Conservation (phyloP, 2,329 filamentous ascomycete species). For the Plenodomus tracheiphilus region DNA sequence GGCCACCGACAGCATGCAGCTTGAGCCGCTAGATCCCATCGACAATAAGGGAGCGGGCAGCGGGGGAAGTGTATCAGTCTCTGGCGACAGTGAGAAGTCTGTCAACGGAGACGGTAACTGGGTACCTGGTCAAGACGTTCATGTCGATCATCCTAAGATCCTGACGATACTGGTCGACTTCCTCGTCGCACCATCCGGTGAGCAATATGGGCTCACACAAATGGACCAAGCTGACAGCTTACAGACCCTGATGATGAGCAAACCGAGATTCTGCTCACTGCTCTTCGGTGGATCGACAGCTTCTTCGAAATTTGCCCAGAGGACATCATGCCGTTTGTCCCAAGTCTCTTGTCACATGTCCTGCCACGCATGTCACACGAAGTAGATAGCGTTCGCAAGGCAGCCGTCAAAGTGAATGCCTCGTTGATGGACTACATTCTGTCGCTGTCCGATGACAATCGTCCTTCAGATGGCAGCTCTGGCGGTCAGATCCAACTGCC, state of each 20-base stretch:
- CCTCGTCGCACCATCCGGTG: constrained; percentile 79
- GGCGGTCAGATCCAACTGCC: constrained; percentile 50
- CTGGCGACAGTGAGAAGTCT: constrained; percentile 42
- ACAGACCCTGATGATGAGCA: constrained; percentile 65
- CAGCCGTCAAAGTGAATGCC: constrained; percentile 85
- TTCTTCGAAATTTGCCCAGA: constrained; percentile 98
- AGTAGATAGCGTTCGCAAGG: constrained; percentile 84
- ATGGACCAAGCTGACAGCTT: constrained; percentile 22
- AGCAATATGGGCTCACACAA: constrained; percentile 16
- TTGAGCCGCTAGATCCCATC: constrained; percentile 51
- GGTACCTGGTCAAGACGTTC: constrained; percentile 95
- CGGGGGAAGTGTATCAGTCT: constrained; percentile 41
- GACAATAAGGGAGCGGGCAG: constrained; percentile 54
- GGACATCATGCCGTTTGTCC: constrained; percentile 93
- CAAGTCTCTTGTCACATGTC: constrained; percentile 86
- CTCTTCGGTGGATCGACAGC: constrained; percentile 90
- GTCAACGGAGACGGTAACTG: constrained; percentile 80
- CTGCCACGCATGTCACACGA: constrained; percentile 92
- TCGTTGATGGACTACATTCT: constrained; percentile 94
- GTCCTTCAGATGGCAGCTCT: constrained; percentile 46
- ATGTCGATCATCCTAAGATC: constrained; percentile 90
- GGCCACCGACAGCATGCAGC: constrained; percentile 56
- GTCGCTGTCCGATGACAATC: constrained; percentile 70
- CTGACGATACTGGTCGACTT: constrained; percentile 89
- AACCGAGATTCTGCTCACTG: constrained; percentile 80